Conservation (phyloP, 2,329 filamentous ascomycete species). For the Botrytis squamosa region DNA sequence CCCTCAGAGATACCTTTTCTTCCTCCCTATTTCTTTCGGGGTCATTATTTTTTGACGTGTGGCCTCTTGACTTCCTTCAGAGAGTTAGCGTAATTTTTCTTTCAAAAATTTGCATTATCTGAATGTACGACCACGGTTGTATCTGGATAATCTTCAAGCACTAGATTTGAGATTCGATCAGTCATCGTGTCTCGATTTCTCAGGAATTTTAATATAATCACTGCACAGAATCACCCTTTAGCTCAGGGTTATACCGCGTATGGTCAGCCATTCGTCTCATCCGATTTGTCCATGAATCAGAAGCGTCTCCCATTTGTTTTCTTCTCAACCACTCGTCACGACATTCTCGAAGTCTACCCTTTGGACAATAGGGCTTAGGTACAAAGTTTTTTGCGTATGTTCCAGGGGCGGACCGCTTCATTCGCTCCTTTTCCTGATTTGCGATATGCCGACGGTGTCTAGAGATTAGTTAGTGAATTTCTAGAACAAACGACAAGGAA, state of each 20-base stretch:
- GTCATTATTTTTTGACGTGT: background rate
- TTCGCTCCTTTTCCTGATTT: background rate
- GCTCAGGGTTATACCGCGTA: background rate
- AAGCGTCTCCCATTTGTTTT: background rate
- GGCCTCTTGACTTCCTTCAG: background rate
- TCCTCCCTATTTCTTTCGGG: background rate
- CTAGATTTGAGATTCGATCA: background rate
- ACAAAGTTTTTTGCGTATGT: background rate
- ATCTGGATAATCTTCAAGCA: background rate
- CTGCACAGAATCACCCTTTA: background rate
- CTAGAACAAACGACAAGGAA: background rate
- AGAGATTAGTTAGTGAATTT: background rate
- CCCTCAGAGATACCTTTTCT: fast-evolving
- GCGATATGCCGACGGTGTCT: background rate
- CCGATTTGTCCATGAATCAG: background rate
- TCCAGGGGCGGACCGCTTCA: background rate
- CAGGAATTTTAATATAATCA: background rate
- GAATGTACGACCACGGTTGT: background rate
- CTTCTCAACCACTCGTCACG: background rate
- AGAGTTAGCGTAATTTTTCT: background rate
- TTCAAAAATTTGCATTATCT: background rate
- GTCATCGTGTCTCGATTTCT: background rate
- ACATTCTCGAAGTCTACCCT: background rate
- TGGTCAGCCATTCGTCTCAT: background rate
- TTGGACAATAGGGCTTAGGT: background rate